Evolutionary conservation across 1,284 basidiomycete genomes (phyloP).

Genomic region (Ustilago bromivora): DNA sequence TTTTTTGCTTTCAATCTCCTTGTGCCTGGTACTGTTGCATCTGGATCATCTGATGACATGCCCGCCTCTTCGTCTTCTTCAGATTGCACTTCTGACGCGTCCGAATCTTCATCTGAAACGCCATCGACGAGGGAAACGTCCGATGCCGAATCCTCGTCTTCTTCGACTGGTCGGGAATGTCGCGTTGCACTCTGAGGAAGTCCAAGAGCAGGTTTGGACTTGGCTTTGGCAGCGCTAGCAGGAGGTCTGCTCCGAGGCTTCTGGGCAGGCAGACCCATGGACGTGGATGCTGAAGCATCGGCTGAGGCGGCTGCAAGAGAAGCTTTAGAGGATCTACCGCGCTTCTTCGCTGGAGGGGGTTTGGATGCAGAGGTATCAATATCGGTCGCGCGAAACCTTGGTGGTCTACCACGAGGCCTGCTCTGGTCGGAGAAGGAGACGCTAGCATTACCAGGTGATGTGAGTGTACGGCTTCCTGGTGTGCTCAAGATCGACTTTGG

Average conservation of each 20-base stretch:
- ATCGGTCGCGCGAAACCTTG: background rate
- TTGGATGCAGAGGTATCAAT: background rate
- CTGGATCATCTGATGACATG: conserved; percentile 26
- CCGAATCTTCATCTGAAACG: conserved; percentile 30
- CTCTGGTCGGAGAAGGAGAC: conserved; percentile 29
- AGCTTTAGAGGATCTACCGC: conserved; percentile 2
- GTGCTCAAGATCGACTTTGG: conserved; percentile 30
- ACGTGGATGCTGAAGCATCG: conserved; percentile 3
- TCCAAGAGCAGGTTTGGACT: conserved; percentile 3
- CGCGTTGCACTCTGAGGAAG: conserved; percentile 15
- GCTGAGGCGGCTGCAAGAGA: background rate
- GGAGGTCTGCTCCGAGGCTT: conserved; percentile 24
- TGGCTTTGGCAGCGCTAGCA: conserved; percentile 21
- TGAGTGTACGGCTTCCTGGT: conserved; percentile 7
- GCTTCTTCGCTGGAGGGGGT: background rate
- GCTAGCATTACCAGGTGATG: conserved; percentile 14
- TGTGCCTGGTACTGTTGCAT: background rate
- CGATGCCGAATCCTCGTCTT: conserved; percentile 14
- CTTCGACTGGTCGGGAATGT: conserved; percentile 6
- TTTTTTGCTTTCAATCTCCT: conserved; percentile 16
- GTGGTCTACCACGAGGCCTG: conserved; percentile 9
- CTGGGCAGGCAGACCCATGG: background rate
- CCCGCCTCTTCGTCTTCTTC: conserved; percentile 15
- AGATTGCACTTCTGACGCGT: conserved; percentile 21
- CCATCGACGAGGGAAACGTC: conserved; percentile 46